phyloP scores from a whole-genome alignment of 2,329 filamentous ascomycete genomes.

The Microascus cirrosus region DNA sequence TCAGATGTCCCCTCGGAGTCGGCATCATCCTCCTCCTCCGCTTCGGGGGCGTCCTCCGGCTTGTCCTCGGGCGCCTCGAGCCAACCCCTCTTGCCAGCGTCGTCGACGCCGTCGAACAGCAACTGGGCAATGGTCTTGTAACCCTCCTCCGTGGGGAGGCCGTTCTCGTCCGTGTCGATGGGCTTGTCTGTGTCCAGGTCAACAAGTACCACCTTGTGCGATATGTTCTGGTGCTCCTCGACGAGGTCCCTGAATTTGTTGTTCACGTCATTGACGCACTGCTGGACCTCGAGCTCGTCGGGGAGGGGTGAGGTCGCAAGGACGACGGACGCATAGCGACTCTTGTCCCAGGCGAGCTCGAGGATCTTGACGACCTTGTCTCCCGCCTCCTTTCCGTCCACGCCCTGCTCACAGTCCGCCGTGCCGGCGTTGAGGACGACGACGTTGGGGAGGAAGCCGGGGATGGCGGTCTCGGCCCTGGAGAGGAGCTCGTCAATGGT shows the following conservation, averaged over 20 bases:
- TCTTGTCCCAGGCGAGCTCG: conserved; percentile 14
- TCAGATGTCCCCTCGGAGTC: not conserved
- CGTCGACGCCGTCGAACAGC: conserved; percentile 17
- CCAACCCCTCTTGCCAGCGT: conserved; percentile 10
- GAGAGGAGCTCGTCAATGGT: conserved; percentile 19
- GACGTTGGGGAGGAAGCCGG: conserved; percentile 20
- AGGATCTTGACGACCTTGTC: conserved; percentile 17
- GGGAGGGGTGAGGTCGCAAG: conserved; percentile 19
- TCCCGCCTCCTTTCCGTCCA: conserved; percentile 16
- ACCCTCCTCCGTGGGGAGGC: conserved; percentile 20
- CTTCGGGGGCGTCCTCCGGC: not conserved
- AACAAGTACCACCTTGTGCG: conserved; percentile 17
- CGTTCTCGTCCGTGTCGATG: conserved; percentile 14
- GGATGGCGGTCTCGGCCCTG: conserved; percentile 16
- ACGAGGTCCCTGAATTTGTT: conserved; percentile 14
- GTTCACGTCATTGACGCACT: conserved; percentile 16
- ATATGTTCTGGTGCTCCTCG: conserved; percentile 8
- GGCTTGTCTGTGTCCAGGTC: conserved; percentile 17
- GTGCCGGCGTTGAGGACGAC: conserved; percentile 26
- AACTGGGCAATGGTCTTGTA: conserved; percentile 23
- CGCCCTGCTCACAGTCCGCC: conserved; percentile 23
- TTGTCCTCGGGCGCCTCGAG: conserved; percentile 2
- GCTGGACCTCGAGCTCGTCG: conserved; percentile 13
- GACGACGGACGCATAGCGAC: conserved; percentile 20
- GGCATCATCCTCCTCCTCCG: not conserved